Conservation (phyloP, 257 asterid genomes). For the Coffea eugenioides region DNA sequence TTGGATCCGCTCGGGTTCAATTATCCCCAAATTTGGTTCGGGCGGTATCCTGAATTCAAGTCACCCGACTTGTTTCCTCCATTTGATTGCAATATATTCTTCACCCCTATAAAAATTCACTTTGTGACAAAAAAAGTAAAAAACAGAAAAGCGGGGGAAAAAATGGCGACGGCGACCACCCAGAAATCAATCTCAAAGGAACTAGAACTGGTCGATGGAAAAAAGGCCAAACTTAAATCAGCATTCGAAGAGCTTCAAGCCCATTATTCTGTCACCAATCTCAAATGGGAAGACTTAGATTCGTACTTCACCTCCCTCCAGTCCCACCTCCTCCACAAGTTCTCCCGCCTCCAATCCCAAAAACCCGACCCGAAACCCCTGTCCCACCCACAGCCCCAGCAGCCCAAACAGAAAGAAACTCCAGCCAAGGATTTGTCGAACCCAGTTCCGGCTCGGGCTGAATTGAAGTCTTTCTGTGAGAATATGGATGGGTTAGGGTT, state of each 20-base stretch:
- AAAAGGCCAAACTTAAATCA: conserved; percentile 18
- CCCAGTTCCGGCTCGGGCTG: conserved; percentile 44
- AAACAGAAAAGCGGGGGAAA: too few relatives aligned
- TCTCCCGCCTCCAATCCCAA: conserved; percentile 40
- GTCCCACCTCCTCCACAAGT: conserved; percentile 39
- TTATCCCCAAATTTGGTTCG: background rate
- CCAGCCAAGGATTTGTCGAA: background rate
- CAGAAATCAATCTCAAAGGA: conserved; percentile 8
- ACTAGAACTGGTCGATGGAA: conserved; percentile 16
- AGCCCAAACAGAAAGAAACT: background rate
- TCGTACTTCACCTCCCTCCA: conserved; percentile 43
- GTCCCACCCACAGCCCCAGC: background rate
- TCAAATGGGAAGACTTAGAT: conserved; percentile 44
- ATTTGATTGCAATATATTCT: too few relatives aligned
- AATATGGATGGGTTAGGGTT: conserved; percentile 58
- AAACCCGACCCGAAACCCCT: conserved; percentile 9
- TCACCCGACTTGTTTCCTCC: too few relatives aligned
- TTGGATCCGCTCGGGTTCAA: background rate
- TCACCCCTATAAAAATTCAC: background rate
- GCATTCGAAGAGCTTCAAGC: conserved; percentile 18
- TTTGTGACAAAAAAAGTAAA: too few relatives aligned
- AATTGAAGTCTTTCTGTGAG: conserved; percentile 47
- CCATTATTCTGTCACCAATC: conserved; percentile 12
- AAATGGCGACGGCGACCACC: background rate
- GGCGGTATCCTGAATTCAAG: too few relatives aligned